phyloP scores from a whole-genome alignment of 1,284 basidiomycete species.

The Moniliophthora roreri region DNA sequence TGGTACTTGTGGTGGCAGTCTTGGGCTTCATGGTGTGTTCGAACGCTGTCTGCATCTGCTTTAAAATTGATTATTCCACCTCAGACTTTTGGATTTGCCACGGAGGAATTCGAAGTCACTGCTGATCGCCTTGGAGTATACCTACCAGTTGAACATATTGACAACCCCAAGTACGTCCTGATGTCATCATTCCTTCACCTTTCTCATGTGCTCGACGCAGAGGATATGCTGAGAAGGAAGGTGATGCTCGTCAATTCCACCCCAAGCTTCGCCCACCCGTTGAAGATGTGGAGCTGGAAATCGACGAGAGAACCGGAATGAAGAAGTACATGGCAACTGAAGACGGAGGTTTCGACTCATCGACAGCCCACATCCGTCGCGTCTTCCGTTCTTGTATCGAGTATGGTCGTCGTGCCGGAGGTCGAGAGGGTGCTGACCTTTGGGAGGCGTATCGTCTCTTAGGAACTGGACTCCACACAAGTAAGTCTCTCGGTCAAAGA shows the following conservation, averaged over 20 bases:
- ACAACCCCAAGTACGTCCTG: constrained; percentile 58
- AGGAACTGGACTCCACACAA: constrained; percentile 70
- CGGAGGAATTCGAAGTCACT: constrained; percentile 80
- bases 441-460: constrained; percentile 76
- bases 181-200: neutral
- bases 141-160: constrained; percentile 80
- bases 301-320: constrained; percentile 83
- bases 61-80: too few relatives aligned
- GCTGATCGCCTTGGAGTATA: constrained; percentile 83
- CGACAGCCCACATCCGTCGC: constrained; percentile 73
- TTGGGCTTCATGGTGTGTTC: constrained; percentile 64
- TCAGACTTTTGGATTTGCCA: constrained; percentile 72
- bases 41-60: neutral
- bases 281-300: constrained; percentile 69
- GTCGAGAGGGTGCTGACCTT: constrained; percentile 55
- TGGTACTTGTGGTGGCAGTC: constrained; percentile 73
- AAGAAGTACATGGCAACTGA: constrained; percentile 74
- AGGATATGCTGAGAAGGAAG: constrained; percentile 75
- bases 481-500: neutral
- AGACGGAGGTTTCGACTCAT: constrained; percentile 74
- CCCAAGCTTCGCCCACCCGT: constrained; percentile 78
- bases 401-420: constrained; percentile 52
- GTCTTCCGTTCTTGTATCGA: constrained; percentile 66
- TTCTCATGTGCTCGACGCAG: constrained; percentile 25
- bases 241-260: constrained; percentile 65